Base-by-base conservation (phyloP, 2,329 filamentous ascomycete species). In the Ploettnerulaceae sp. region DNA sequence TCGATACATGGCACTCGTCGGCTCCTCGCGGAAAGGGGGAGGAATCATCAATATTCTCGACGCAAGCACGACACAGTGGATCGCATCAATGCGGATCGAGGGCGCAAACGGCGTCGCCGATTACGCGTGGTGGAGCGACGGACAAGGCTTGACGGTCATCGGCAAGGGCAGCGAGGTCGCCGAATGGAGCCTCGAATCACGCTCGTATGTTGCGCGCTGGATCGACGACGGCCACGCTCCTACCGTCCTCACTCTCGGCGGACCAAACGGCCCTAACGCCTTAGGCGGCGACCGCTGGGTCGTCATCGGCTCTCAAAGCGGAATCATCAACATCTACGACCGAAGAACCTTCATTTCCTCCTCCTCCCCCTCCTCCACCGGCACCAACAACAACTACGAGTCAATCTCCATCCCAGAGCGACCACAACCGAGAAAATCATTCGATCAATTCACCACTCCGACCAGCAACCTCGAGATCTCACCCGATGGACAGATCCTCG, bases 251-350 rank as follows among this genome's bases (percentile, higher is more conserved):
- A 79, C 82, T 2, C 75, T 97, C 3, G 91, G 93, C 25, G 86
- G 86, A 0, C 72, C 73, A 21, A 72, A 73, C 61, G 77, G 67
- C 55, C 77, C 82, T 7, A 62, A 64, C 3, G 67, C 69, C 34
- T 70, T 90, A 3, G 91, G 90, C 20, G 83, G 83, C 3, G 87
- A 95, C 67, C 76, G 87, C 48, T 98, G 90, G 89, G 80, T 96
- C 11, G 89, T 87, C 0, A 73, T 96, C 33, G 93, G 93, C 8
- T 90, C 85, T 48, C 86, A 80, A 54, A 89, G 81, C 52, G 93
- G 93, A 49, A 86, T 98, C 48, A 81, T 94, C 47, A 97, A 97
- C 66, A 75, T 98, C 51, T 98, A 98, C 70, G 89, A 97, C 64
- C 84, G 93, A 4, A 69, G 29, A 61, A 61, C 24, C 58, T 71